Conservation (phyloP, 1,139 yeast genomes). For the Kurtzmaniella quercitrusa region DNA sequence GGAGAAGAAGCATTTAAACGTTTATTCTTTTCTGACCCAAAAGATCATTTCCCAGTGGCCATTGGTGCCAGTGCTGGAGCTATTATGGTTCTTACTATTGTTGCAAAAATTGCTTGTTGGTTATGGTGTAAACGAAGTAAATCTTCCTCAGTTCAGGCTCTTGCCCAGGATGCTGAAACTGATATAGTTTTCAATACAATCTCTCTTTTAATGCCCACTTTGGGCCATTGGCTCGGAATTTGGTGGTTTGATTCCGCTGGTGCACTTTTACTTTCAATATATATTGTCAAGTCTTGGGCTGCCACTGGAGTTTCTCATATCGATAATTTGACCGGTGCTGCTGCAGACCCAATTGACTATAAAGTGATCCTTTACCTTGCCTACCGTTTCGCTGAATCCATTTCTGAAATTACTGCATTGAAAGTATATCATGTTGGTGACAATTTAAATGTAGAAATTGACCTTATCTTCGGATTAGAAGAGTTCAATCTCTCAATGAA, state of each 20-base stretch:
- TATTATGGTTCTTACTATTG: constrained; percentile 63
- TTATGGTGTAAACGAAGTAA: constrained; percentile 60
- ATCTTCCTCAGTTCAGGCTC: constrained; percentile 70
- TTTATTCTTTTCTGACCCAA: constrained; percentile 26
- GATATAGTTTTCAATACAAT: constrained; percentile 70
- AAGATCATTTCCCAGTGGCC: constrained; percentile 34
- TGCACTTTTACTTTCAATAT: constrained; percentile 58
- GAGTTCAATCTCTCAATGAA: constrained; percentile 45
- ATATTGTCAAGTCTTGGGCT: constrained; percentile 64
- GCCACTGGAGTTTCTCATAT: constrained; percentile 66
- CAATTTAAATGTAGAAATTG: constrained; percentile 71
- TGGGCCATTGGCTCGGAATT: constrained; percentile 46
- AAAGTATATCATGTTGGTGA: constrained; percentile 81
- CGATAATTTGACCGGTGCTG: constrained; percentile 70
- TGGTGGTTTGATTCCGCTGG: constrained; percentile 78
- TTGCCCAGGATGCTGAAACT: constrained; percentile 79
- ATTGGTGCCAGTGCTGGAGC: constrained; percentile 51
- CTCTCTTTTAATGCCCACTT: constrained; percentile 64
- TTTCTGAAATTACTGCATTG: constrained; percentile 60
- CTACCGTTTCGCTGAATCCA: constrained; percentile 64
- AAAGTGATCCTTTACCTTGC: constrained; percentile 67
- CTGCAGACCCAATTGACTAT: constrained; percentile 59
- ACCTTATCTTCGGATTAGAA: constrained; percentile 54
- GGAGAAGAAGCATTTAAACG: constrained; percentile 56
- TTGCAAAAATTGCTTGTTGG: constrained; percentile 59